Conservation (phyloP, 805 yeast species). For the Candida schatavii region DNA sequence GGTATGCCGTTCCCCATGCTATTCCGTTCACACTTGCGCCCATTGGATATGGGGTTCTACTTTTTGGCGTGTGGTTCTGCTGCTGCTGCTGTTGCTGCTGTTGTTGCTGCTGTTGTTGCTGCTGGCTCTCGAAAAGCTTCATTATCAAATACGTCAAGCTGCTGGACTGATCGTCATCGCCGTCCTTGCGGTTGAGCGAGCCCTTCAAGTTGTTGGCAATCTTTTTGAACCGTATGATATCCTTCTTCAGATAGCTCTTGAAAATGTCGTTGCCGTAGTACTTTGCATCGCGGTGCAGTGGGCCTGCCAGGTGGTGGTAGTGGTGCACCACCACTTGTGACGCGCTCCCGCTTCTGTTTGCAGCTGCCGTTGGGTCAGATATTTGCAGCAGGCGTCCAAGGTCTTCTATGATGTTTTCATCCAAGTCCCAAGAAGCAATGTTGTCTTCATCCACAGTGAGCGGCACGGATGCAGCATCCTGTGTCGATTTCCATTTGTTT, state of each 20-base stretch:
- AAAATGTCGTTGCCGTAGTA: conserved; percentile 10
- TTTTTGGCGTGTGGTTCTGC: conserved; percentile 1
- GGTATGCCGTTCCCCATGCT: neutral
- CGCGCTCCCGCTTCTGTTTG: too few species aligned
- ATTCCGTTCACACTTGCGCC: neutral
- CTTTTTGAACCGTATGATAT: conserved; percentile 7
- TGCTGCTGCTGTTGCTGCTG: neutral
- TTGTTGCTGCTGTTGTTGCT: conserved; percentile 2
- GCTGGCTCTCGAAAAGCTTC: conserved; percentile 4
- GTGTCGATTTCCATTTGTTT: conserved; percentile 17
- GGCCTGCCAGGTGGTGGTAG: neutral
- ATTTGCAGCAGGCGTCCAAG: neutral
- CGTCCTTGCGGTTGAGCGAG: conserved; percentile 5
- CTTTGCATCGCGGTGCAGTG: neutral
- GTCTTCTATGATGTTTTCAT: conserved; percentile 16
- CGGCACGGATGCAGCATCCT: neutral
- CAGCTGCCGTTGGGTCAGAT: too few species aligned
- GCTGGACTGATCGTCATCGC: neutral
- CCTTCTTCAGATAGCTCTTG: conserved; percentile 5
- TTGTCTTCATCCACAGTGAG: conserved; percentile 26
- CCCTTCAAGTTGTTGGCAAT: conserved; percentile 5
- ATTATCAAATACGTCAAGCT: conserved; percentile 8
- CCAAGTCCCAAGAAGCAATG: conserved; percentile 37
- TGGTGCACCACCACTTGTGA: neutral
- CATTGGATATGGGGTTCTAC: neutral